A percentile compares a stretch with the other conserved stretches of the same genome.
Conservation (phyloP, 306 rosid species). For the Pyrus bretschneideri region DNA sequence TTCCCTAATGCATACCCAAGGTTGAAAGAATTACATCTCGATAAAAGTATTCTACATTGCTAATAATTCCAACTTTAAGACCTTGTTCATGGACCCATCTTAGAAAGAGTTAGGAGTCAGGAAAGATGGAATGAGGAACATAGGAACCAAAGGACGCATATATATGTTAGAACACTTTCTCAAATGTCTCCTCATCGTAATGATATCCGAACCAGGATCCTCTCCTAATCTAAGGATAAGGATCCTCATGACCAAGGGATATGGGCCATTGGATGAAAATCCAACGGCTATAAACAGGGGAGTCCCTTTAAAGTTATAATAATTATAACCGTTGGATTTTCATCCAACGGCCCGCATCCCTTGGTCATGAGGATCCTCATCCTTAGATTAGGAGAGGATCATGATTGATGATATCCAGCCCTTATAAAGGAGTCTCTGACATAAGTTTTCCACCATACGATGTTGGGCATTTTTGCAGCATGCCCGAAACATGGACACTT, state of each 20-base stretch:
- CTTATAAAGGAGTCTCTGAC: constrained; percentile 81
- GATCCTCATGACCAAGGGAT: no score
- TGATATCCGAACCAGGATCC: constrained; percentile 45
- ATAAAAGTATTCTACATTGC: constrained; percentile 86
- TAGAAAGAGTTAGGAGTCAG: constrained; percentile 80
- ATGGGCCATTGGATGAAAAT: no score
- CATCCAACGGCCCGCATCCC: no score
- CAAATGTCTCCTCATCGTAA: constrained; percentile 92
- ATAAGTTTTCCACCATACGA: constrained; percentile 90
- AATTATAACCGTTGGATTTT: no score
- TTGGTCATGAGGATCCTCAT: no score
- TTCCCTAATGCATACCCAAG: constrained; percentile 65
- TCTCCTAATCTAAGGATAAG: no score
- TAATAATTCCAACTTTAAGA: constrained; percentile 73
- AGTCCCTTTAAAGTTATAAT: no score
- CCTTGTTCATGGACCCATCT: constrained; percentile 81
- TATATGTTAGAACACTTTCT: constrained; percentile 84
- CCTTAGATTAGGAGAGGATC: no score
- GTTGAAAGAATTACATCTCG: constrained; percentile 89
- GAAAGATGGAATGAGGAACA: constrained; percentile 74
- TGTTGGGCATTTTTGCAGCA: constrained; percentile 83
- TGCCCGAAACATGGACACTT: constrained; percentile 83
- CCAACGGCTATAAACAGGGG: no score
- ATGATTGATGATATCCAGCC: constrained; percentile 67
- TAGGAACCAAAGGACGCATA: constrained; percentile 82